A percentile compares a stretch with the other conserved stretches of the same genome.
Conservation (phyloP, 2,329 filamentous ascomycete species). For the Neopestalotiopsis sp. region DNA sequence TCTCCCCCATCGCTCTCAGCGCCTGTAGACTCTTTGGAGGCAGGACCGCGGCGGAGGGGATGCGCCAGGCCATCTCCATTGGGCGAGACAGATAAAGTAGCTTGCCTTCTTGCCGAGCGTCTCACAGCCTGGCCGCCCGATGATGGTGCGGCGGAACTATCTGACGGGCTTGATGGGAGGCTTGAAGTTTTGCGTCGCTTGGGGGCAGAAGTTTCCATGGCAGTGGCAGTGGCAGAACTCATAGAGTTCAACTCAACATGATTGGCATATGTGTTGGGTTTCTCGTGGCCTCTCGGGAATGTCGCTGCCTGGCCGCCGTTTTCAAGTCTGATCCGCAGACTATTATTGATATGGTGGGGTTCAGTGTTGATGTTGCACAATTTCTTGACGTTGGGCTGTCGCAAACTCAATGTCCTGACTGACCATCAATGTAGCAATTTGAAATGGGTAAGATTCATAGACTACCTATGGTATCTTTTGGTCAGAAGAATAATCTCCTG, state of each 20-base stretch:
- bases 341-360: not conserved
- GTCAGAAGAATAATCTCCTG: too few relatives aligned
- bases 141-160: constrained; percentile 20
- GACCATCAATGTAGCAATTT: not conserved
- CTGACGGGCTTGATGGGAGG: constrained; percentile 39
- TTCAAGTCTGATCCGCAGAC: not conserved
- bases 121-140: constrained; percentile 23
- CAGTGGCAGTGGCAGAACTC: constrained; percentile 27
- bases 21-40: constrained; percentile 18
- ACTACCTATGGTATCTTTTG: too few relatives aligned
- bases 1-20: constrained; percentile 24
- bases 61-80: constrained; percentile 68
- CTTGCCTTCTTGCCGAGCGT: constrained; percentile 37
- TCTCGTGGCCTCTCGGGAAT: not conserved
- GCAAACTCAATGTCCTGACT: not conserved
- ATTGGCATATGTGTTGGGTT: not conserved
- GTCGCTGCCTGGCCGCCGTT: too few relatives aligned
- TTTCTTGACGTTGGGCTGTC: not conserved
- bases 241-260: not conserved
- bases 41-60: constrained; percentile 53
- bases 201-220: constrained; percentile 62
- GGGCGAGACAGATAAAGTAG: constrained; percentile 70
- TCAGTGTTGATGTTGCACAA: not conserved
- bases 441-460: not conserved
- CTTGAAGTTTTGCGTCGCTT: constrained; percentile 66